Evolutionary conservation across 108 stramenopile genomes (phyloP).

Genomic region (Conticribra guillardii): DNA sequence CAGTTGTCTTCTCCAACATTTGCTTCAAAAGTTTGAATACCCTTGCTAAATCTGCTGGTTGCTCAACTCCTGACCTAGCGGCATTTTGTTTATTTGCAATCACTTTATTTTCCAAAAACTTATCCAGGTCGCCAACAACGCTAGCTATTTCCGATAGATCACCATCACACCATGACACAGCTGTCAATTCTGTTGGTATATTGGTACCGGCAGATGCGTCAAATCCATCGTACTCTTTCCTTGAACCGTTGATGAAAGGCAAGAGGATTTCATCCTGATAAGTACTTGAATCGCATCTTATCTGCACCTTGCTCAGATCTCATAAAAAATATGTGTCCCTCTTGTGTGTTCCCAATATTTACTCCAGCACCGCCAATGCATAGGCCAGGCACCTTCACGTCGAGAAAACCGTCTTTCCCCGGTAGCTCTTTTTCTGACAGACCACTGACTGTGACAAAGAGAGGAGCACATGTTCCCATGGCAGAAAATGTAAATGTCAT

Average conservation of each 20-base stretch:
- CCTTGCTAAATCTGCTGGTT: constrained; percentile 15
- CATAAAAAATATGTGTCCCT: constrained; percentile 12
- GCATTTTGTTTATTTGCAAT: constrained; percentile 22
- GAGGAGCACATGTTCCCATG: not conserved
- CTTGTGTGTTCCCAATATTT: not conserved
- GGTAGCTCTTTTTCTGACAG: not conserved
- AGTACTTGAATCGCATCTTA: constrained; percentile 2
- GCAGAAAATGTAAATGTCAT: not conserved
- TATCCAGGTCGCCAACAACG: too few species aligned
- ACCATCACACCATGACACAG: constrained; percentile 24
- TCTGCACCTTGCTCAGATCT: not conserved
- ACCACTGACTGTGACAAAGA: not conserved
- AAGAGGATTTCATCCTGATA: not conserved
- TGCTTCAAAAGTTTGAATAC: not conserved
- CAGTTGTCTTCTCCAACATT: not conserved
- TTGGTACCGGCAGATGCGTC: not conserved
- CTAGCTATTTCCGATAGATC: not conserved
- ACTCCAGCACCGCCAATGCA: not conserved
- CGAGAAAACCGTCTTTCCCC: not conserved
- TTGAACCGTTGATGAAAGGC: not conserved
- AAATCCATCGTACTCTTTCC: not conserved
- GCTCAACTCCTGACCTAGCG: constrained; percentile 24
- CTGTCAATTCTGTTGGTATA: not conserved
- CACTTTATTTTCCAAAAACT: not conserved
- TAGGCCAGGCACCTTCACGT: not conserved